Evolutionary conservation across 768 basidiomycete species (phyloP).

Genomic region (Amanita rubescens): DNA sequence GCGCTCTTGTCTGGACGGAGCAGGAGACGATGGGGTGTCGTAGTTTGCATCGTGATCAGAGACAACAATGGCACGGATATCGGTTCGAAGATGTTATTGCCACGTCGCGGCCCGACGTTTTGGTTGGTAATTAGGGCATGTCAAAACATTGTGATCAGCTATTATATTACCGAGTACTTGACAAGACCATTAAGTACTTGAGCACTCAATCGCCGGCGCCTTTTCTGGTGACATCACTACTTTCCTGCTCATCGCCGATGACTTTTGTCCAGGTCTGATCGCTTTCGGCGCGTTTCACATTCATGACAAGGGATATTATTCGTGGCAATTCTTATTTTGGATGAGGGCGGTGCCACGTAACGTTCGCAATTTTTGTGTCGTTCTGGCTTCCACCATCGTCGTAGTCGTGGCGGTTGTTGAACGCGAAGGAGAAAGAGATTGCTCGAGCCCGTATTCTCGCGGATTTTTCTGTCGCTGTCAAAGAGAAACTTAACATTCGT

Average conservation of each 20-base stretch:
- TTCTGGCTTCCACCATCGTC: constrained; percentile 40
- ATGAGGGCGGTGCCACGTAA: constrained; percentile 40
- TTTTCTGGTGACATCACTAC: constrained; percentile 29
- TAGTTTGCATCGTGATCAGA: constrained; percentile 15
- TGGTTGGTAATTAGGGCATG: no score
- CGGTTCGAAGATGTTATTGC: no score
- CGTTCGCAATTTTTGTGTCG: constrained; percentile 38
- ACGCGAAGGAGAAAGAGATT: constrained; percentile 30
- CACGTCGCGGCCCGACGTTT: no score
- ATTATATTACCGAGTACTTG: no score
- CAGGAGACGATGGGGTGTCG: constrained; percentile 17
- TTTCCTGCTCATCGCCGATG: not conserved
- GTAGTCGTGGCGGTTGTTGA: constrained; percentile 33
- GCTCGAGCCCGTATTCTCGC: constrained; percentile 35
- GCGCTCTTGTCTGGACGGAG: constrained; percentile 36
- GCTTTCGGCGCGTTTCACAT: constrained; percentile 49
- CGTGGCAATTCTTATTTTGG: constrained; percentile 48
- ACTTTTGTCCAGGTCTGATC: constrained; percentile 27
- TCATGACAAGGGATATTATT: constrained; percentile 29
- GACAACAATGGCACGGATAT: no score
- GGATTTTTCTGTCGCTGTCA: constrained; percentile 37
- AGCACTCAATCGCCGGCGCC: constrained; percentile 40
- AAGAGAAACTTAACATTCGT: constrained; percentile 33
- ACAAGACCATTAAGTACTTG: no score
- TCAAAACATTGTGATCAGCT: no score